Conservation (phyloP, 2,329 filamentous ascomycete genomes). For the Talaromyces sp. region DNA sequence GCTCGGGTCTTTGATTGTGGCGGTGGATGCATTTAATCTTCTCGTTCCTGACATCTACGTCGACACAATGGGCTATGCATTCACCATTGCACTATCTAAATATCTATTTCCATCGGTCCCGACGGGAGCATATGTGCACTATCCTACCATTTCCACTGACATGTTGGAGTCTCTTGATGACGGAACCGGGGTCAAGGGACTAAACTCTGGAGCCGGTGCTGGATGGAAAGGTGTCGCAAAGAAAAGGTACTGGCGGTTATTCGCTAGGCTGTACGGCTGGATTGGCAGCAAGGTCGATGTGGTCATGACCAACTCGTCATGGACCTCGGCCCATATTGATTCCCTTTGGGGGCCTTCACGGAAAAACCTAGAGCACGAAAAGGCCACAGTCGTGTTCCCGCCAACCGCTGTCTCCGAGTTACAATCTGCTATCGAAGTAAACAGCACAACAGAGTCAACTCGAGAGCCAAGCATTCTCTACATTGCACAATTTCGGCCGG, state of each 20-base stretch:
- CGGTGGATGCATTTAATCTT: constrained; percentile 87
- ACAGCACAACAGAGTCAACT: constrained; percentile 59
- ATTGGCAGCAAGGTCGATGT: constrained; percentile 81
- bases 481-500: constrained; percentile 94
- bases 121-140: constrained; percentile 92
- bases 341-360: constrained; percentile 64
- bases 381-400: constrained; percentile 71
- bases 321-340: constrained; percentile 81
- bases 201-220: constrained; percentile 76
- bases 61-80: constrained; percentile 98
- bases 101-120: constrained; percentile 74
- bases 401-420: constrained; percentile 87
- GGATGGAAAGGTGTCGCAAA: constrained; percentile 68
- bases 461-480: constrained; percentile 75
- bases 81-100: constrained; percentile 75
- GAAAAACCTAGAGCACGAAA: constrained; percentile 37
- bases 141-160: constrained; percentile 95
- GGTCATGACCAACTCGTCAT: constrained; percentile 95
- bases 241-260: constrained; percentile 77
- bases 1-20: constrained; percentile 77
- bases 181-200: constrained; percentile 56
- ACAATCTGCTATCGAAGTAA: constrained; percentile 66
- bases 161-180: constrained; percentile 84
- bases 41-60: constrained; percentile 90
- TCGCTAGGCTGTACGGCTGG: constrained; percentile 74